Evolutionary conservation across 2,329 filamentous ascomycete species (phyloP), one percentile per base, ranked within the genome.

Genomic region (Emmonsia crescens): DNA sequence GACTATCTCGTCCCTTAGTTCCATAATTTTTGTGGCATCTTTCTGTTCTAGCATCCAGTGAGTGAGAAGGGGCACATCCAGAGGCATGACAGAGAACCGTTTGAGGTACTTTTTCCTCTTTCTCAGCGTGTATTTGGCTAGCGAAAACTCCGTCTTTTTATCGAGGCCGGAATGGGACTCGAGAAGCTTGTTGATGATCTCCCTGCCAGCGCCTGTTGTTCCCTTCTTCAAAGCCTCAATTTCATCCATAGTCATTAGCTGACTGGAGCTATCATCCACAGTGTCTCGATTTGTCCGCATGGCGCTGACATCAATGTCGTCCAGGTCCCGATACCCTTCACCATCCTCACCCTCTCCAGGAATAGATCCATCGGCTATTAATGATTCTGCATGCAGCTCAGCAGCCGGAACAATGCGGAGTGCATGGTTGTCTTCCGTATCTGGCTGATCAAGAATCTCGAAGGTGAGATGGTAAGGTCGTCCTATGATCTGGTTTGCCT

Each of bases 41-140:
- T 88, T 89, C 68, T 95, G 89, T 61, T 87, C 81, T 57, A 96
- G 76, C 69, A 93, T 80, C 79, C 88, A 95, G 67, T 91, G 84
- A 24, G 86, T 85, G 64, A 97, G 78, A 65, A 85, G 82, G 0
- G 86, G 82, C 16, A 95, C 85, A 70, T 96, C 91, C 67, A 97
- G 77, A 0, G 93, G 93, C 59, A 96, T 74, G 1, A 94, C 84
- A 0, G 89, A 90, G 70, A 99, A 97, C 14, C 91, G 82, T 69
- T 89, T 87, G 65, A 97, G 83, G 73, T 96, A 97, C 76, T 99
- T 99, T 72, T 87, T 92, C 66, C 89, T 88, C 78, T 99, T 99
- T 54, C 96, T 82, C 21, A 97, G 79, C 70, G 94, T 96, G 76
- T 99, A 99, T 75, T 99, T 99, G 51, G 93, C 92, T 62, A 96